Evolutionary conservation across 106 monocot species (phyloP), one percentile per base, ranked within the genome.

Genomic region (Gastrodia elata): DNA sequence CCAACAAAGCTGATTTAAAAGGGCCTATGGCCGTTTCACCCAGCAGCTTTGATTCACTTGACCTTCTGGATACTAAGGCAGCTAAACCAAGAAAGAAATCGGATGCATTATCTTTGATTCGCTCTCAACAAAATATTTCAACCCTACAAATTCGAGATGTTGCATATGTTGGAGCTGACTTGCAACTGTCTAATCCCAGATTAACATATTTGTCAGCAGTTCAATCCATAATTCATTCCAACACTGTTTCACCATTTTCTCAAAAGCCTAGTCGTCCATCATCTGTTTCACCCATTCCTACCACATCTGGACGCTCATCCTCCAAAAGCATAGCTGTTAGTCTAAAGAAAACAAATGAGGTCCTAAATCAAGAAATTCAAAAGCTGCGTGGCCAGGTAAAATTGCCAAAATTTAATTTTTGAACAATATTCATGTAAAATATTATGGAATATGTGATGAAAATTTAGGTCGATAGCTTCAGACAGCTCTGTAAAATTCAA

Each of bases 231-330:
- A 80, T 73, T 56, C 77, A 76, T 73, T 93, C 82, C 43, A 80
- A 86, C 77, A 80, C 90, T 59, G 82, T 85, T 80, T 94, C 93
- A n/a, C 93, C 93, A 26, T 92, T 92, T 73, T 89, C 83, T 39
- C 82, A 84, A 73, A 88, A 81, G 57, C 33, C 74, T 34, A 92
- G 92, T 61, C 86, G 88, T 75, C 88, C 84, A 34, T 78, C 87
- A 10, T 84, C 89, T 71, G 86, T 75, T 24, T 84, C 89, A 40
- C 89, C 89, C 35, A 73, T 86, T 71, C 86, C 88, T 7, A 82
- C 84, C 38, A 76, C 75, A 11, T 81, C 80, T 36, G 88, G 86
- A 16, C 86, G 88, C 77, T 79, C 86, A 46, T 84, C 86, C 71
- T 82, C 85, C 77, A 86, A 86, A 83, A 88, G 76, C 72, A 64